Conservation (phyloP, 176 grass and related monocot genomes). For the Raddia guianensis region DNA sequence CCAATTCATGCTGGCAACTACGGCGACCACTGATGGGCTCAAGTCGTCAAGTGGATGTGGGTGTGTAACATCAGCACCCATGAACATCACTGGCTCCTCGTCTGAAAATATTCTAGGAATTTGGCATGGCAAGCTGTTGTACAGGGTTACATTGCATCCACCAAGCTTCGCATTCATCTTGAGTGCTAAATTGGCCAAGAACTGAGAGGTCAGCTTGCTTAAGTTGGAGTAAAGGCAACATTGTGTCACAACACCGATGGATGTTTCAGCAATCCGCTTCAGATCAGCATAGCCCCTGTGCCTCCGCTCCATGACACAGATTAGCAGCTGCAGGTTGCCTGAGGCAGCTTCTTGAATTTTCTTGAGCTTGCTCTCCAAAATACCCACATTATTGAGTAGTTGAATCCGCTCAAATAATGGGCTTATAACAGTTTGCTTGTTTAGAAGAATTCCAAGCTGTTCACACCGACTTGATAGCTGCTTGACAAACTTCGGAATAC, state of each 20-base stretch:
- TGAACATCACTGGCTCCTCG: constrained; percentile 82
- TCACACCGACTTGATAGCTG: constrained; percentile 75
- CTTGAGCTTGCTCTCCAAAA: constrained; percentile 73
- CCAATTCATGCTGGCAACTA: constrained; percentile 95
- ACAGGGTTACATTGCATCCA: constrained; percentile 74
- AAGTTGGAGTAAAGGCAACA: constrained; percentile 96
- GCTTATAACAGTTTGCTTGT: constrained; percentile 66
- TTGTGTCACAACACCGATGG: constrained; percentile 83
- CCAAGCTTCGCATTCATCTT: constrained; percentile 96
- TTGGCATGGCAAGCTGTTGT: constrained; percentile 81
- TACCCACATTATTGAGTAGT: constrained; percentile 69
- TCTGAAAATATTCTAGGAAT: constrained; percentile 73
- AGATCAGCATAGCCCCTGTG: constrained; percentile 86
- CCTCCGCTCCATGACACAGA: constrained; percentile 87
- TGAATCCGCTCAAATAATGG: constrained; percentile 82
- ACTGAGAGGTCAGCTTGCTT: constrained; percentile 68
- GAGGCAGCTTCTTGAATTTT: constrained; percentile 79
- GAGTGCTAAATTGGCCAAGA: constrained; percentile 77
- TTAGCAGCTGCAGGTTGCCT: constrained; percentile 78
- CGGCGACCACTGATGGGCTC: constrained; percentile 85
- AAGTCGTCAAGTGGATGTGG: constrained; percentile 89
- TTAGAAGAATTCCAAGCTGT: constrained; percentile 83
- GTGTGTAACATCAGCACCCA: constrained; percentile 96
- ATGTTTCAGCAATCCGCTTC: constrained; percentile 88
- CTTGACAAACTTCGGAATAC: constrained; percentile 74